Evolutionary conservation across 2,329 filamentous ascomycete genomes (phyloP), one percentile per base, ranked within the genome.

Genomic region (Xylariaceae sp.): DNA sequence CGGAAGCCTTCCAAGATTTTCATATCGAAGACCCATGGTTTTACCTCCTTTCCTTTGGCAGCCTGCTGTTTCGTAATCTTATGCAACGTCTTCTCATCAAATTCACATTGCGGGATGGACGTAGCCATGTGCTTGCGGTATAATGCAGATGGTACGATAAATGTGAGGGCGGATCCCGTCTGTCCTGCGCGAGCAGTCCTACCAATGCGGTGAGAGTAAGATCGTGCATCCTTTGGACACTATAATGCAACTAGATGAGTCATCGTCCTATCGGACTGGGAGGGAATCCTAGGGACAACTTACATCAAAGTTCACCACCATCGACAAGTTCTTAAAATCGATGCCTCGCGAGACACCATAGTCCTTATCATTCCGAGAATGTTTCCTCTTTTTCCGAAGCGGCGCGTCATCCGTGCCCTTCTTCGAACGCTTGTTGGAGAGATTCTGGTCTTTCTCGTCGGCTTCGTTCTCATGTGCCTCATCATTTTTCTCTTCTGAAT

Each of bases 341-440:
- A 99, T 95, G 52, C 93, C 94, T 63, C 94, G 84, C 11, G 92
- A 93, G n/a, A 99, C 87, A 16, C 94, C 92, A 64, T 94, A 99
- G 65, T 99, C 94, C 58, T 89, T 87, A 64, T 95, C 89, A 31
- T 76, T 77, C 62, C 84, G 86, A 6, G 77, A 74, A 14, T 79
- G 78, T 68, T 86, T 84, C 53, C 83, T 82, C 67, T 86, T 88
- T 69, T 87, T 88, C 58, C 79, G 78, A 31, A 73, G 69, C 46
- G 64, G 66, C 3, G 61, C 57, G 39, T 63, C 54, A 5, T 60
- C 59, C 0, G 55, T 51, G 9, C 65, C 60, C 36, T 71, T 68
- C 5, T 62, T 65, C 47, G 66, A 55, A 19, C 59, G 58, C 56
- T 68, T 69, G 54, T 63, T 49, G 12, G 65, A 60, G 5, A 60